Evolutionary conservation across 192 early-diverging fungal genomes (phyloP).

Genomic region (Piromyces finnis): DNA sequence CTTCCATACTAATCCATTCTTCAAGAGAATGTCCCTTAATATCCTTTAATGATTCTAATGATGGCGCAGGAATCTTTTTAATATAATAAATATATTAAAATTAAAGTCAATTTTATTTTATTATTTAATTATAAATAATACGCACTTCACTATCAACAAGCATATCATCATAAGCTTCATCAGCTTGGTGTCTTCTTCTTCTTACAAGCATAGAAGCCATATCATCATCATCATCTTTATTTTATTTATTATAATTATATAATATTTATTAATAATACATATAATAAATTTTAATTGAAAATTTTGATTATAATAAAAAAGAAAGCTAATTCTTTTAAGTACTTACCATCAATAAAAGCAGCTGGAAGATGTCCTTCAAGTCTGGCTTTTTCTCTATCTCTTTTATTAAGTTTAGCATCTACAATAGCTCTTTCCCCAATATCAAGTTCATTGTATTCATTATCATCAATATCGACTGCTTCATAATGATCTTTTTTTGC

Average conservation of each 20-base stretch:
- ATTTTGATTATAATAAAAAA: no score
- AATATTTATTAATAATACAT: no score
- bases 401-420: constrained; percentile 57
- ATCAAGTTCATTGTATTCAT: constrained; percentile 56
- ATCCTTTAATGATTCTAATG: constrained; percentile 60
- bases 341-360: constrained; percentile 39
- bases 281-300: no score
- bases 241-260: no score
- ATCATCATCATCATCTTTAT: constrained; percentile 35
- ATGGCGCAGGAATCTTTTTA: constrained; percentile 30
- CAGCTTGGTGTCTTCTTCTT: constrained; percentile 20
- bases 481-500: constrained; percentile 60
- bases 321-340: no score
- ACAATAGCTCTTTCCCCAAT: constrained; percentile 44
- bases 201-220: constrained; percentile 19
- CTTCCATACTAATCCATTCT: constrained; percentile 75
- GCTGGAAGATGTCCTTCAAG: constrained; percentile 65
- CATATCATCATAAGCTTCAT: constrained; percentile 31
- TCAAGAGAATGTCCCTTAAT: constrained; percentile 61
- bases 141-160: constrained; percentile 38
- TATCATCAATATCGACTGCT: constrained; percentile 63
- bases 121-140: constrained; percentile 4
- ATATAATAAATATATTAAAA: background rate
- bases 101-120: background rate
- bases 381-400: constrained; percentile 53